Conservation (phyloP, 2,329 filamentous ascomycete genomes). For the Sporothrix schenckii region DNA sequence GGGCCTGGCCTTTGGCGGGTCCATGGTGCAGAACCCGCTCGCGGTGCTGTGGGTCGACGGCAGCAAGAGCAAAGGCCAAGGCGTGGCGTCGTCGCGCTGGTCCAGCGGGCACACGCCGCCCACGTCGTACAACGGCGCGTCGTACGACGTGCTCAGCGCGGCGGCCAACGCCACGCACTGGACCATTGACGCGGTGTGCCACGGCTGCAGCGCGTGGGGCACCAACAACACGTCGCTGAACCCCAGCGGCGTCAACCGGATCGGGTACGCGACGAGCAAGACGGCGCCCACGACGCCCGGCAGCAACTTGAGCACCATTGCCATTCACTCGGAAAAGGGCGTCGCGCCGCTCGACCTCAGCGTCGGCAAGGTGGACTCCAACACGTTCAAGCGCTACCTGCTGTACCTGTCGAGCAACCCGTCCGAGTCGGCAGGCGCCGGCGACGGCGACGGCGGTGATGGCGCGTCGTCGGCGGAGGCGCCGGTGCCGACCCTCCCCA, state of each 20-base stretch:
- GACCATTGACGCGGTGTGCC: slow-evolving; percentile 41
- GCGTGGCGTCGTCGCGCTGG: slow-evolving; percentile 46
- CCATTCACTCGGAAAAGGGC: slow-evolving; percentile 37
- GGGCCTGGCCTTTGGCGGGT: slow-evolving; percentile 46
- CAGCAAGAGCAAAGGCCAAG: slow-evolving; percentile 36
- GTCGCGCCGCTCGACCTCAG: slow-evolving; percentile 30
- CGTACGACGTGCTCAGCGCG: slow-evolving; percentile 36
- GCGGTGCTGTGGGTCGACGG: slow-evolving; percentile 46
- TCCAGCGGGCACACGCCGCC: slow-evolving; percentile 38
- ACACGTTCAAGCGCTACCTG: slow-evolving; percentile 31
- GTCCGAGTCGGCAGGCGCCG: background rate
- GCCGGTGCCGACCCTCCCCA: slow-evolving; percentile 15
- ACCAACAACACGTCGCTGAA: slow-evolving; percentile 35
- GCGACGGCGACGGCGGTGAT: background rate
- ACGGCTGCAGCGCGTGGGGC: slow-evolving; percentile 39
- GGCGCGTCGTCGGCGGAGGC: background rate
- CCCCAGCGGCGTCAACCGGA: slow-evolving; percentile 38
- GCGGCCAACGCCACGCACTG: slow-evolving; percentile 40
- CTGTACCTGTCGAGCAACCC: slow-evolving; percentile 30
- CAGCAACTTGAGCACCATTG: slow-evolving; percentile 39
- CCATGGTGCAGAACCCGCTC: slow-evolving; percentile 47
- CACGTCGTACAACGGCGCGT: slow-evolving; percentile 35
- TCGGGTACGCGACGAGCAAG: slow-evolving; percentile 39
- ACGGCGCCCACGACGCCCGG: slow-evolving; percentile 34
- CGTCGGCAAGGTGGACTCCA: slow-evolving; percentile 32